phyloP scores from a whole-genome alignment of 2,329 filamentous ascomycete genomes.

The Diplodia intermedia region DNA sequence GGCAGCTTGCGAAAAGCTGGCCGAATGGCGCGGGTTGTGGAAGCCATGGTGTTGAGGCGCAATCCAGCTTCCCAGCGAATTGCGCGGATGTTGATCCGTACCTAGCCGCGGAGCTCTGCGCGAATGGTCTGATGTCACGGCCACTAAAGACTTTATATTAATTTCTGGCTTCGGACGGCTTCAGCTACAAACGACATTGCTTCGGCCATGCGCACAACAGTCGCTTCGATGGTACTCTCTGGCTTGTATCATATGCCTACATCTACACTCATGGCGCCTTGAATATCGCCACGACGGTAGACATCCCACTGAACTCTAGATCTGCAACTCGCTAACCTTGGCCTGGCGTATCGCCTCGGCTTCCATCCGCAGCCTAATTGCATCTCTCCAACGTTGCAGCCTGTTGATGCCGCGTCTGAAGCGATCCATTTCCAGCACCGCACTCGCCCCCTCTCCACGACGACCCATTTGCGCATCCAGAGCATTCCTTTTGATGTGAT shows the following conservation, averaged over 20 bases:
- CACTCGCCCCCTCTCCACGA: slow-evolving; percentile 40
- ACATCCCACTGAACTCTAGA: not conserved
- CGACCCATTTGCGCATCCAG: slow-evolving; percentile 38
- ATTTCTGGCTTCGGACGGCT: too few species aligned
- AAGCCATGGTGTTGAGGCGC: slow-evolving; percentile 40
- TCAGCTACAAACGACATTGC: not conserved
- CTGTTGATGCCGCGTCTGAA: slow-evolving; percentile 42
- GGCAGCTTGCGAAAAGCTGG: slow-evolving; percentile 40
- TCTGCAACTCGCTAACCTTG: slow-evolving; percentile 19
- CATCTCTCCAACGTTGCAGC: slow-evolving; percentile 43
- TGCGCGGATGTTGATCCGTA: not conserved
- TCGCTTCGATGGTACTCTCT: not conserved
- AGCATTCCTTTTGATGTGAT: slow-evolving; percentile 44
- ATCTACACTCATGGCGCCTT: not conserved
- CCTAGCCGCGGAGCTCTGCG: slow-evolving; percentile 11
- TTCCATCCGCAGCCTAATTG: slow-evolving; percentile 43
- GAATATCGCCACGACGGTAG: not conserved
- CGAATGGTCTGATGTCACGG: slow-evolving; percentile 19
- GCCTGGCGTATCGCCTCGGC: slow-evolving; percentile 34
- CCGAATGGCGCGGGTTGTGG: slow-evolving; percentile 39
- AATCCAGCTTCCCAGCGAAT: slow-evolving; percentile 14
- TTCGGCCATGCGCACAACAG: not conserved
- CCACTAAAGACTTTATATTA: not conserved
- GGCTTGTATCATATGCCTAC: not conserved
- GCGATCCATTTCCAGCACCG: slow-evolving; percentile 47